Conservation (phyloP, 768 basidiomycete species). For the Agaricus subrufescens region DNA sequence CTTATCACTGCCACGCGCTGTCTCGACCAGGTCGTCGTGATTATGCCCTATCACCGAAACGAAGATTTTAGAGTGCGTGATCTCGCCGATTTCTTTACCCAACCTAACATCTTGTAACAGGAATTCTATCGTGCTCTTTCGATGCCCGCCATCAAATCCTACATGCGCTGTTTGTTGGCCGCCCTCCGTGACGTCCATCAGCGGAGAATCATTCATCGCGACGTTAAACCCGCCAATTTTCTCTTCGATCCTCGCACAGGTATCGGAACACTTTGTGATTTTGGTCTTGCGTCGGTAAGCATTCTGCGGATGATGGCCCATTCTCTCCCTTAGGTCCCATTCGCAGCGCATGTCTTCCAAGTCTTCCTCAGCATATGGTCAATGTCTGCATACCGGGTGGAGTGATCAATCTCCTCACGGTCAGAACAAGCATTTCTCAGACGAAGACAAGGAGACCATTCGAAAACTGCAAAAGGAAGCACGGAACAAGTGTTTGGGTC, state of each 20-base stretch:
- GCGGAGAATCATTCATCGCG: slow-evolving; percentile 87
- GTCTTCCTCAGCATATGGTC: slow-evolving; percentile 32
- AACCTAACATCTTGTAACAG: slow-evolving; percentile 26
- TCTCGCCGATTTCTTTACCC: not conserved
- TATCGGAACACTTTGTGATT: slow-evolving; percentile 86
- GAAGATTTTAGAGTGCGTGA: slow-evolving; percentile 88
- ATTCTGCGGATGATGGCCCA: too few relatives aligned
- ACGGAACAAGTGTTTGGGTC: slow-evolving; percentile 43
- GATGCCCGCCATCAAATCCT: slow-evolving; percentile 73
- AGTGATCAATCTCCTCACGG: slow-evolving; percentile 68
- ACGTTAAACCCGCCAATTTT: slow-evolving; percentile 98
- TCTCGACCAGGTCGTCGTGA: slow-evolving; percentile 86
- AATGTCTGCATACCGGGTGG: slow-evolving; percentile 77
- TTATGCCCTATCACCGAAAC: slow-evolving; percentile 91
- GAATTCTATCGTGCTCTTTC: slow-evolving; percentile 77
- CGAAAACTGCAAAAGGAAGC: slow-evolving; percentile 60
- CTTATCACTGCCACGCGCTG: slow-evolving; percentile 92
- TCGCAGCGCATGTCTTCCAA: slow-evolving; percentile 45
- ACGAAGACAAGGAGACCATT: slow-evolving; percentile 44
- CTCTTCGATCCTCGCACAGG: slow-evolving; percentile 84
- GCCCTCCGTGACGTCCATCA: slow-evolving; percentile 86
- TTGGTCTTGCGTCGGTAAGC: slow-evolving; percentile 90
- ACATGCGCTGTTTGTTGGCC: slow-evolving; percentile 88
- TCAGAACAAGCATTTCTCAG: slow-evolving; percentile 33
- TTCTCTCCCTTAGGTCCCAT: not conserved